These are phyloP conservation scores for Physcomitrium patens DNA, from an alignment of 225 moss, liverwort and hornwort genomes.

Conservation along the genomic window DNA sequence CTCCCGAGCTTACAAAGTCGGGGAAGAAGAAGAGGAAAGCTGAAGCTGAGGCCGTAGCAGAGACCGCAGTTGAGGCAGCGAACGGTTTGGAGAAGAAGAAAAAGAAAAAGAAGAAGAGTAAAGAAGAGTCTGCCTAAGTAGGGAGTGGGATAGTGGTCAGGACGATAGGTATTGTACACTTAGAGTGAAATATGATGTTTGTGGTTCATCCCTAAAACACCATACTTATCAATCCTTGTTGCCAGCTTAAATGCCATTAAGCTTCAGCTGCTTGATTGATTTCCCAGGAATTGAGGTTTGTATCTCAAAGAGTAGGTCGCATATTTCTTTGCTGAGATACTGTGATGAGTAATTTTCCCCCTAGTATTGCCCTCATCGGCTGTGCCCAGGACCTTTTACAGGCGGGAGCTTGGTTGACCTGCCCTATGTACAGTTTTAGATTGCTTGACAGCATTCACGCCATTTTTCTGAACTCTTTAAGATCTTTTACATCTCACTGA, in stretches of 20 bases:
- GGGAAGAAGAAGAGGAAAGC: conserved; percentile 67
- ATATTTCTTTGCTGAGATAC: conserved; percentile 8
- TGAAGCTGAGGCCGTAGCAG: conserved; percentile 37
- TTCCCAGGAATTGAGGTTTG: background rate
- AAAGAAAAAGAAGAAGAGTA: conserved; percentile 49
- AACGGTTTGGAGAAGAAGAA: conserved; percentile 39
- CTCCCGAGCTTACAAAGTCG: conserved; percentile 38
- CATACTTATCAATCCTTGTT: background rate
- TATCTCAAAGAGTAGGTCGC: background rate
- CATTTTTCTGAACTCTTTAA: no score
- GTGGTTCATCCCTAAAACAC: background rate
- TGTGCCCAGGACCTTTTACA: conserved; percentile 19
- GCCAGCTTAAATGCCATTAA: background rate
- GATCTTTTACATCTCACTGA: no score
- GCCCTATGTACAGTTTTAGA: conserved; percentile 49
- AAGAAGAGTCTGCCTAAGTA: conserved; percentile 24
- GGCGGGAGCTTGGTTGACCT: conserved; percentile 34
- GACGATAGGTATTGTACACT: background rate
- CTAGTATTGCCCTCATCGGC: background rate
- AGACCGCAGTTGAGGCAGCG: conserved; percentile 39
- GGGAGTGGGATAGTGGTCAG: background rate
- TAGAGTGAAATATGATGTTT: background rate
- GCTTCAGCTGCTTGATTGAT: background rate
- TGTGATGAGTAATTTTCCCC: background rate
- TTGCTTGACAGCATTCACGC: background rate